Conservation (phyloP, 2,329 filamentous ascomycete species). For the Magnaporthales sp. region DNA sequence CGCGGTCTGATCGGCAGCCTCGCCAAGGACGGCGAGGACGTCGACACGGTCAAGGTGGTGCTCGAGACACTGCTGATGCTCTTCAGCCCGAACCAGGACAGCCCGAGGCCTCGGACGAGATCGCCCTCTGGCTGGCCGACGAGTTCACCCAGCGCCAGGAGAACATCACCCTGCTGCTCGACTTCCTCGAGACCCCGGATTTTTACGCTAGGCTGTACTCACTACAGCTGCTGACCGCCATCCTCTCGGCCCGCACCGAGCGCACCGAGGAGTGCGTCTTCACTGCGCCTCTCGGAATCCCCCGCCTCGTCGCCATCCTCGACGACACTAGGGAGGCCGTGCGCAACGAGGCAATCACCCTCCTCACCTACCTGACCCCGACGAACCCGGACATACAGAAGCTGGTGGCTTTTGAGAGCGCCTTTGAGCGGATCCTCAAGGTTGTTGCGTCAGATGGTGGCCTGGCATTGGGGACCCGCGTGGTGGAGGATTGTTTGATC, state of each 20-base stretch:
- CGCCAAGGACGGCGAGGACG: slow-evolving; percentile 82
- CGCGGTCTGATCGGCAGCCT: slow-evolving; percentile 79
- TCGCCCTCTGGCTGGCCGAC: slow-evolving; percentile 90
- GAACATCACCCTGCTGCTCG: slow-evolving; percentile 84
- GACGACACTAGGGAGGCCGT: slow-evolving; percentile 82
- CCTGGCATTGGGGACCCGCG: slow-evolving; percentile 71
- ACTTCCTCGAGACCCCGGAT: slow-evolving; percentile 78
- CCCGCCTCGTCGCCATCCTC: slow-evolving; percentile 72
- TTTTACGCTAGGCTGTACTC: slow-evolving; percentile 90
- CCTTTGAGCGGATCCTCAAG: slow-evolving; percentile 77
- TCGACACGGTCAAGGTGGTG: slow-evolving; percentile 91
- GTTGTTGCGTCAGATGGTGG: slow-evolving; percentile 78
- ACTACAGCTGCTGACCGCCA: slow-evolving; percentile 79
- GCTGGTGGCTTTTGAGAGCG: slow-evolving; percentile 89
- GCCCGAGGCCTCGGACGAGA: slow-evolving; percentile 93
- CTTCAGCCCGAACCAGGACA: slow-evolving; percentile 63
- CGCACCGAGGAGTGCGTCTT: slow-evolving; percentile 92
- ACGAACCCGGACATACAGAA: slow-evolving; percentile 86
- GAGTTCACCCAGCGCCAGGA: slow-evolving; percentile 97
- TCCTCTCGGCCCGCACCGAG: slow-evolving; percentile 77
- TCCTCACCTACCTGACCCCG: slow-evolving; percentile 82
- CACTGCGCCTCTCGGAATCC: slow-evolving; percentile 78
- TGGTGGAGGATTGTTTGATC: slow-evolving; percentile 88
- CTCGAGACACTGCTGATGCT: slow-evolving; percentile 93
- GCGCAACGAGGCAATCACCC: slow-evolving; percentile 76